phyloP scores from a whole-genome alignment of 2,329 filamentous ascomycete species.

The Graphilbum fragrans region DNA sequence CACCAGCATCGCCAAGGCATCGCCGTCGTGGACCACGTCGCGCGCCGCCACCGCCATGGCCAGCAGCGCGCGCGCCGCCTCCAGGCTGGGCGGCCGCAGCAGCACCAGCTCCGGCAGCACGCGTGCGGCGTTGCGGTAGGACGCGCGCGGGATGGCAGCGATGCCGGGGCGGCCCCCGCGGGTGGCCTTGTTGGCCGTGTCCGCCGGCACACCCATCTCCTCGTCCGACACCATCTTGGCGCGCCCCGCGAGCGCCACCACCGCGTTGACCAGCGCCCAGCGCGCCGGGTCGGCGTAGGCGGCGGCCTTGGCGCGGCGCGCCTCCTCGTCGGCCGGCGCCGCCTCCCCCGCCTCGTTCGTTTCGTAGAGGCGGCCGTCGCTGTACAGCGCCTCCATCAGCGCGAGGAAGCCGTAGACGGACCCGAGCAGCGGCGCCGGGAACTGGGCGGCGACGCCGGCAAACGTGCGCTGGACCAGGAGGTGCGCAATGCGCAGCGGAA shows the following conservation, averaged over 20 bases:
- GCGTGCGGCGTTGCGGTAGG: neutral
- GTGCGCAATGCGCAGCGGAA: neutral
- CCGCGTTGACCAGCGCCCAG: constrained; percentile 1
- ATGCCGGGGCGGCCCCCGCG: no score
- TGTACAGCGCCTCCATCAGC: neutral
- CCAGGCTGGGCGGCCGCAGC: neutral
- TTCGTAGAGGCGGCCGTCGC: neutral
- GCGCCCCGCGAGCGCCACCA: neutral
- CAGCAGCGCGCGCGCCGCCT: constrained; percentile 1
- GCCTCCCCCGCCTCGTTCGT: no score
- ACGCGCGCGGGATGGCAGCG: neutral
- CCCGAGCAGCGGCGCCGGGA: neutral
- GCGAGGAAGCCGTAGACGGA: neutral
- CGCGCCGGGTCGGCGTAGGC: neutral
- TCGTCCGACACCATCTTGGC: neutral
- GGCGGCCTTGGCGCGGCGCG: neutral
- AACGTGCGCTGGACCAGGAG: neutral
- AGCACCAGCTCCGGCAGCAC: constrained; percentile 1
- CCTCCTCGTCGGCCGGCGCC: no score
- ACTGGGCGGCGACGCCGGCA: neutral
- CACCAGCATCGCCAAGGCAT: no score
- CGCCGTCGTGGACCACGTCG: no score
- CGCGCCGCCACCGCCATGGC: constrained; percentile 1
- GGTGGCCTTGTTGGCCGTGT: no score
- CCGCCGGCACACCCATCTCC: no score